These are phyloP conservation scores for Athelia psychrophila DNA, from an alignment of 1,284 basidiomycete genomes.

Conservation along the genomic window DNA sequence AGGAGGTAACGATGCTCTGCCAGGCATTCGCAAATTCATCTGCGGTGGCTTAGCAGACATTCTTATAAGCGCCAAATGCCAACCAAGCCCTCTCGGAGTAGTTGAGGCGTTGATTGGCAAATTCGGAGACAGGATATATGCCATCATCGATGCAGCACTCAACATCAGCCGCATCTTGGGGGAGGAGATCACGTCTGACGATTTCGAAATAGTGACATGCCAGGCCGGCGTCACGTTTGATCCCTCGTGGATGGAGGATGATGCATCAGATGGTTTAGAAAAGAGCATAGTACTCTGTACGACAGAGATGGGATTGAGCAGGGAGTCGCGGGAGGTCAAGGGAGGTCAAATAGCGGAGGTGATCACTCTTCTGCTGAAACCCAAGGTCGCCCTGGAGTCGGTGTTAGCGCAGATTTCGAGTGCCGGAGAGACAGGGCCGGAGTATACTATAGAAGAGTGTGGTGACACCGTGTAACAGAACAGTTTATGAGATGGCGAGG, in stretches of 20 bases:
- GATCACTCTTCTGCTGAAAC: conserved; percentile 25
- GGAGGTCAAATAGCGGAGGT: conserved; percentile 22
- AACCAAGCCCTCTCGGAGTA: conserved; percentile 13
- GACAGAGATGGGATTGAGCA: conserved; percentile 27
- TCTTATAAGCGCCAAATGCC: conserved; percentile 24
- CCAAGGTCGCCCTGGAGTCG: conserved; percentile 30
- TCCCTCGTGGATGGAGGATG: conserved; percentile 24
- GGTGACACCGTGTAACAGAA: too few species aligned
- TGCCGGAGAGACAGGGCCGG: too few species aligned
- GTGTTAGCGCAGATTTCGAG: conserved; percentile 24
- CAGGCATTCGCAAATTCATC: too few species aligned
- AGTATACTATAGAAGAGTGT: too few species aligned
- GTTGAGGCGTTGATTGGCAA: conserved; percentile 15
- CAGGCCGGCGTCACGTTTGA: conserved; percentile 23
- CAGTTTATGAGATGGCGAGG: too few species aligned
- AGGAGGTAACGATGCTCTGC: too few species aligned
- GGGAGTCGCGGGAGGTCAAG: conserved; percentile 20
- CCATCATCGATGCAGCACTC: conserved; percentile 21
- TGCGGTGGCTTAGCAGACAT: conserved; percentile 22
- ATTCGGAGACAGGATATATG: conserved; percentile 24
- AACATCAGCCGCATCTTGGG: conserved; percentile 28
- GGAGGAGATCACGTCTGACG: conserved; percentile 28
- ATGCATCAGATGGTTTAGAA: neutral
- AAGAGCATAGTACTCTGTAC: conserved; percentile 23
- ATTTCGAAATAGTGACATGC: conserved; percentile 25